A percentile compares a stretch with the other conserved stretches of the same genome.
Conservation (phyloP, 495 filamentous ascomycete species). For the Aspergillus coremiiformis region DNA sequence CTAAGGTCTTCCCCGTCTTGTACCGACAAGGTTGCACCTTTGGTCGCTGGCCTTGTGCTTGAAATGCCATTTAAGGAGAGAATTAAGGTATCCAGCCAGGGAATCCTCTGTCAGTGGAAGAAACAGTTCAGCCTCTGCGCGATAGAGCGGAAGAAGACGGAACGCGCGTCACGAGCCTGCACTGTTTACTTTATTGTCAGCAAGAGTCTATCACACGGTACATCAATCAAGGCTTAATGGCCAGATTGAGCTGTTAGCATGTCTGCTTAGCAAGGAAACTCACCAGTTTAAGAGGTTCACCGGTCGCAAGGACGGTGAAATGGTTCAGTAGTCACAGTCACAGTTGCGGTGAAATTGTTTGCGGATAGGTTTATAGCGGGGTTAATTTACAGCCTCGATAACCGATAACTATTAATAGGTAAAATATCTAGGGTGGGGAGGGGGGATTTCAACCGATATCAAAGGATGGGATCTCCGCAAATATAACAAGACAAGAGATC, state of each 20-base stretch:
- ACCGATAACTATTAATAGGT: neutral
- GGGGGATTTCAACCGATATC: neutral
- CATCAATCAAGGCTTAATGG: neutral
- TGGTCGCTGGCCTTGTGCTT: conserved; percentile 39
- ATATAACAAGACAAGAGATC: conserved; percentile 1
- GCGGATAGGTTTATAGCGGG: neutral
- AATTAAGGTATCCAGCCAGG: neutral
- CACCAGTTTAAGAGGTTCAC: neutral
- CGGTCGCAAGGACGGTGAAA: neutral
- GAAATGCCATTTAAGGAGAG: conserved; percentile 31
- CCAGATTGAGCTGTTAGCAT: neutral
- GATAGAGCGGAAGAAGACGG: neutral
- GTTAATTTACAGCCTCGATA: neutral
- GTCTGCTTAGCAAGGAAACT: neutral
- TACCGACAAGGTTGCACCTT: conserved; percentile 79
- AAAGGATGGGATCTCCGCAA: neutral
- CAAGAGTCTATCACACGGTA: neutral
- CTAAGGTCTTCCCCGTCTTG: conserved; percentile 97
- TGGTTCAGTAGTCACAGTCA: neutral
- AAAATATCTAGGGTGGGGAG: neutral
- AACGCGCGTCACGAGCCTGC: neutral
- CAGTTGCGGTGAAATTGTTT: neutral
- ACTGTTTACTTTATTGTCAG: neutral
- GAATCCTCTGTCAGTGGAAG: conserved; percentile 1
- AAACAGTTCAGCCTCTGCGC: neutral